Percentiles rank a stretch among this genome's conserved stretches.
phyloP scores from a whole-genome alignment of 2,329 filamentous ascomycete genomes.

The Diaporthe amygdali region DNA sequence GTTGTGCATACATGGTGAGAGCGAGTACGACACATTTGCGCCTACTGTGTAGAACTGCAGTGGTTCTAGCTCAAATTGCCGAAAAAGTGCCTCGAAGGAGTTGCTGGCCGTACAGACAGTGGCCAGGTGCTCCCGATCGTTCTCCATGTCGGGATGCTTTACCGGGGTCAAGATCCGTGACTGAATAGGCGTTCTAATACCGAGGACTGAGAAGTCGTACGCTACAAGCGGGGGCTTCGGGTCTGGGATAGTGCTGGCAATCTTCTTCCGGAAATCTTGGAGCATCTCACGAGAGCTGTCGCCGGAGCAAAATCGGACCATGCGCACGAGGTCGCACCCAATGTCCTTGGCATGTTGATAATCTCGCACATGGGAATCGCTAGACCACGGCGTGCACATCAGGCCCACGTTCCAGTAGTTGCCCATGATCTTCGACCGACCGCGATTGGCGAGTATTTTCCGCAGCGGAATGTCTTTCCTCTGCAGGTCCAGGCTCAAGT shows the following conservation, averaged over 20 bases:
- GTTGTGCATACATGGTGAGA: conserved; percentile 76
- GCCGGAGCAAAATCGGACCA: conserved; percentile 62
- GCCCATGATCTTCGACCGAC: conserved; percentile 66
- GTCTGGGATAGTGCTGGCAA: conserved; percentile 47
- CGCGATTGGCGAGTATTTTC: conserved; percentile 56
- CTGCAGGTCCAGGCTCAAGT: conserved; percentile 66
- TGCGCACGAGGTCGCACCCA: conserved; percentile 66
- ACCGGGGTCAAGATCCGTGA: conserved; percentile 59
- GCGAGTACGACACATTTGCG: conserved; percentile 70
- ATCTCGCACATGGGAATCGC: conserved; percentile 54
- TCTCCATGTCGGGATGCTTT: conserved; percentile 48
- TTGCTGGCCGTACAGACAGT: conserved; percentile 61
- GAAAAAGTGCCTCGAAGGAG: conserved; percentile 64
- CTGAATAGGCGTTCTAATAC: conserved; percentile 45
- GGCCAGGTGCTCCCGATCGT: conserved; percentile 46
- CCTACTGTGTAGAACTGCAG: conserved; percentile 74
- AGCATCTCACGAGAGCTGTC: conserved; percentile 58
- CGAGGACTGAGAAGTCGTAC: conserved; percentile 52
- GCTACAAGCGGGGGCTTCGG: conserved; percentile 55
- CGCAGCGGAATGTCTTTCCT: conserved; percentile 54
- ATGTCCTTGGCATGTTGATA: conserved; percentile 60
- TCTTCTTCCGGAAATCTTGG: conserved; percentile 54
- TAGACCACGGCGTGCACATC: conserved; percentile 58
- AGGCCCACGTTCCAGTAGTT: conserved; percentile 56
- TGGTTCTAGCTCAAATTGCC: conserved; percentile 65